These are phyloP conservation scores for Phalaenopsis equestris DNA, from an alignment of 106 monocot genomes.

Conservation along the genomic window DNA sequence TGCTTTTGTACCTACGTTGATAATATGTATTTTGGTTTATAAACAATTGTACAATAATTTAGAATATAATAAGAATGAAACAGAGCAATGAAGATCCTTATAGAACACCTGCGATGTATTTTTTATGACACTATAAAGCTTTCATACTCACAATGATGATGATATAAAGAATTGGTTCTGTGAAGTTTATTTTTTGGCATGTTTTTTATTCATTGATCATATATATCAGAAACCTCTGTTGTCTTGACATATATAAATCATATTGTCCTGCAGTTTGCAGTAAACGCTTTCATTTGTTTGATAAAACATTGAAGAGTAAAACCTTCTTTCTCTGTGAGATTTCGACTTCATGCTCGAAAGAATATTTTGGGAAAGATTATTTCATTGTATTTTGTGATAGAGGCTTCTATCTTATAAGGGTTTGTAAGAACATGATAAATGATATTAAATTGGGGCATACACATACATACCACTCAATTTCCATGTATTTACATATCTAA, in stretches of 20 bases:
- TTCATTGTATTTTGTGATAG: background rate
- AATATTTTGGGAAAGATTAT: background rate
- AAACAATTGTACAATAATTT: background rate
- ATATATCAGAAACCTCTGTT: background rate
- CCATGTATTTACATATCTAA: too few relatives aligned
- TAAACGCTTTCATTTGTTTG: background rate
- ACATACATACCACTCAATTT: too few relatives aligned
- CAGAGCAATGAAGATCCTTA: background rate
- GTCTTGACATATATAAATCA: background rate
- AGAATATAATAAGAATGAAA: background rate
- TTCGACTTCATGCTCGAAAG: background rate
- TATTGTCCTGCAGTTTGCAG: background rate
- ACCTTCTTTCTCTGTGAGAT: background rate
- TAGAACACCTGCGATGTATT: constrained; percentile 1
- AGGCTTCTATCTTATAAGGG: background rate
- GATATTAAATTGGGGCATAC: background rate
- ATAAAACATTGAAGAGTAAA: background rate
- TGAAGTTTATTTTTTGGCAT: background rate
- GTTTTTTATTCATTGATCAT: background rate
- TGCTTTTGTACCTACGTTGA: constrained; percentile 47
- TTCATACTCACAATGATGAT: background rate
- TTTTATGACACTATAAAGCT: background rate
- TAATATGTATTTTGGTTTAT: background rate
- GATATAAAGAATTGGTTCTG: background rate
- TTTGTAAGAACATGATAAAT: too few relatives aligned